Base-by-base conservation (phyloP, 1,139 yeast species). In the Yamadazyma songkhlaensis region DNA sequence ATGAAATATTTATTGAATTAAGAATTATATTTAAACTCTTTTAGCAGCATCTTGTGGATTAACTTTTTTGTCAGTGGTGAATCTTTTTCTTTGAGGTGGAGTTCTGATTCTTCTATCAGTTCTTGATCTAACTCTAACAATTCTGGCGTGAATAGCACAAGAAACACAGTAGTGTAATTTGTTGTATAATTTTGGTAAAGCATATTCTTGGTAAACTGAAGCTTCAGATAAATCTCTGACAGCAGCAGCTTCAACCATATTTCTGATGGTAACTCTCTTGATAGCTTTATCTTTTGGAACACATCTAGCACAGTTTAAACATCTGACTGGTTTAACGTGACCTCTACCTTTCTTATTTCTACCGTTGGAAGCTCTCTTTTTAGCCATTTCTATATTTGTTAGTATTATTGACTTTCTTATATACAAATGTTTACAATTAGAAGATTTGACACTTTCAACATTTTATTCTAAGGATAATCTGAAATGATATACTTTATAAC, bases 281-380 rank as follows among this genome's bases (percentile, higher is more conserved):
- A 94, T 92, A 77, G 98, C 97, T 87, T 92, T 94, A 75, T 92
- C 98, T 88, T 92, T 94, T 70, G 99, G 97, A 64, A 92, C 96
- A 81, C 95, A 87, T 77, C 95, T 89, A 65, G 97, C 87, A 79
- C 99, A 92, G 97, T 92, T 92, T 71, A 90, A 86, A 83, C 99
- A 92, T 85, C 99, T 90, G 70, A 92, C 97, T 72, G 96, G 95
- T 79, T 86, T 85, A 76, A 87, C 96, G 96, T 92, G 98, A 72
- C 99, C 99, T 87, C 99, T 92, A 74, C 98, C 98, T 83, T 89
- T 89, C 95, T 92, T 92, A 95, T 94, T 92, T 84, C 98, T 92
- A 84, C 99, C 99, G 97, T 89, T 89, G 94, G 97, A 88, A 77
- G 97, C 89, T 89, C 99, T 92, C 97, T 92, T 92, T 89, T 92